phyloP scores from a whole-genome alignment of 164 flowering plant species.

The Cinnamomum chago region DNA sequence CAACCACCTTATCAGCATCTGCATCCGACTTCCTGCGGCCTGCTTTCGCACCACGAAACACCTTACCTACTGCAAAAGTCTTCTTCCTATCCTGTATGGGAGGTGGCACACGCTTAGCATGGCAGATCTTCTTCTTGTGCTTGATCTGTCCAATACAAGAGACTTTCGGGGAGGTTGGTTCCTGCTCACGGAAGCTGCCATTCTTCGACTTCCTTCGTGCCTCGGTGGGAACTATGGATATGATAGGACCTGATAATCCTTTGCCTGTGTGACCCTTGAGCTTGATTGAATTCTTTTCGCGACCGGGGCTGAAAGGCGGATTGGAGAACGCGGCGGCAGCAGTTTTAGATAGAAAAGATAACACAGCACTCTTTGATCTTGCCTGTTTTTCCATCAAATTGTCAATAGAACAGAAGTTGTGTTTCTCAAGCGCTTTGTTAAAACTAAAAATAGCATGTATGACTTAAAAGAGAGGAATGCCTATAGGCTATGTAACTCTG shows the following conservation, averaged over 20 bases:
- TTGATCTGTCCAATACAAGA: slow-evolving; percentile 91
- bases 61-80: slow-evolving; percentile 9
- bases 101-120: slow-evolving; percentile 12
- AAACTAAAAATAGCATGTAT: too few species aligned
- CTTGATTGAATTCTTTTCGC: slow-evolving; percentile 23
- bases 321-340: slow-evolving; percentile 38
- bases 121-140: slow-evolving; percentile 30
- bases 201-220: slow-evolving; percentile 37
- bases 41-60: slow-evolving; percentile 16
- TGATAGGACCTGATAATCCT: slow-evolving; percentile 61
- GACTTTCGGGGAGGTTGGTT: slow-evolving; percentile 82
- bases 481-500: too few species aligned
- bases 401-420: too few species aligned
- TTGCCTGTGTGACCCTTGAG: slow-evolving; percentile 18
- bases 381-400: slow-evolving; percentile 40
- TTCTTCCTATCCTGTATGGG: slow-evolving; percentile 17
- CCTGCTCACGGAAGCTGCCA: slow-evolving; percentile 31
- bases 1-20: background rate
- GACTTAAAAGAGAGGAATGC: too few species aligned
- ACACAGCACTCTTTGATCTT: slow-evolving; percentile 29
- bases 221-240: slow-evolving; percentile 50
- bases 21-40: slow-evolving; percentile 10
- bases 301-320: slow-evolving; percentile 48
- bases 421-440: too few species aligned
- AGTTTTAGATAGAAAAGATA: slow-evolving; percentile 50